These are phyloP conservation scores for Naumovozyma baii DNA, from an alignment of 805 yeast species.

Conservation along the genomic window DNA sequence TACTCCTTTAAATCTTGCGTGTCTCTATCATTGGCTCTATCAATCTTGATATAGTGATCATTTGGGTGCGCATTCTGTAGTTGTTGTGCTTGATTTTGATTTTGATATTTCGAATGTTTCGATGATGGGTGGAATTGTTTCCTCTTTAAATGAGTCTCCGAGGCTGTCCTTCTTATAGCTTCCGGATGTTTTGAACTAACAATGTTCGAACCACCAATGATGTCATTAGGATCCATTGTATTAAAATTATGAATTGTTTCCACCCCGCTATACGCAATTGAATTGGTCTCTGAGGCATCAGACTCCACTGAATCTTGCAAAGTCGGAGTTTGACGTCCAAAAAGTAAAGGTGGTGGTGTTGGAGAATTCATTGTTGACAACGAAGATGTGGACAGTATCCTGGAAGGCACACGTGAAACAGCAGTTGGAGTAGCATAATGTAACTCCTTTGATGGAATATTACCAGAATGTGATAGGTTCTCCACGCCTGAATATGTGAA, in stretches of 20 bases:
- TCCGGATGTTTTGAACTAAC: not conserved
- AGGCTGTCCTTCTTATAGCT: not conserved
- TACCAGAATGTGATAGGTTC: too few relatives aligned
- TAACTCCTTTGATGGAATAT: too few relatives aligned
- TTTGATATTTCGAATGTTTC: not conserved
- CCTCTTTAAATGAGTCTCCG: not conserved
- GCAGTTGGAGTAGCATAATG: too few relatives aligned
- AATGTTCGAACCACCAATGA: constrained; percentile 11
- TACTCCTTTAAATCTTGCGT: constrained; percentile 6
- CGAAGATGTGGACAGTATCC: not conserved
- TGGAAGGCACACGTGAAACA: not conserved
- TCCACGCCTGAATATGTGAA: too few relatives aligned
- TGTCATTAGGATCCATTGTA: constrained; percentile 7
- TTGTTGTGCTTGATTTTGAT: not conserved
- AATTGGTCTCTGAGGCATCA: not conserved
- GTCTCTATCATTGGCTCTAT: constrained; percentile 7
- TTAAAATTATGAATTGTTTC: constrained; percentile 7
- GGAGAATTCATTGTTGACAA: not conserved
- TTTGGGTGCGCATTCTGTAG: constrained; percentile 1
- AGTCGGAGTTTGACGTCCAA: not conserved
- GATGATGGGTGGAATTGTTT: not conserved
- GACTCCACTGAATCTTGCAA: not conserved
- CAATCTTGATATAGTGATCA: constrained; percentile 3
- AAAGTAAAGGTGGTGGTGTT: too few relatives aligned
- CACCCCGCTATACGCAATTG: constrained; percentile 3